Base-by-base conservation (phyloP, 148 eudicot species). In the Talinum fruticosum region DNA sequence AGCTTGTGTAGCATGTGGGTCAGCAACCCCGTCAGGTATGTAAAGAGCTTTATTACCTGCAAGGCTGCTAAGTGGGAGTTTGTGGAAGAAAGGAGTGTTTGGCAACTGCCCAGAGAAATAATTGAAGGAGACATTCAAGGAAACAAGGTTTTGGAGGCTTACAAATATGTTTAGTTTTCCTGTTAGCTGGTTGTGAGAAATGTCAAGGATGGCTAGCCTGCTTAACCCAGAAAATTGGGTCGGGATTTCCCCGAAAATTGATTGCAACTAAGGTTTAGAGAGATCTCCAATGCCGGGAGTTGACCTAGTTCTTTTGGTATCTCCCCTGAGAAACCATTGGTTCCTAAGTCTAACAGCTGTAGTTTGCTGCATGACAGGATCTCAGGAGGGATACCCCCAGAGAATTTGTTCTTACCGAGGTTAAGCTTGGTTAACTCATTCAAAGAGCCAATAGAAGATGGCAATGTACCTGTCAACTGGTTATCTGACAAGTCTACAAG, bases 31-130 rank as follows among this genome's bases (percentile, higher is more conserved):
- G 7, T 89, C 84, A 35, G 93, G 73, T 13, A 90, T 33, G 79
- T 82, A 87, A 8, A 95, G 85, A 65, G 78, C 86, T 65, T 69
- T 79, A 81, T 95, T 95, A 15, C 99, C 99, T 2, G 83, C 87
- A 30, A 96, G 88, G 78, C 84, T 82, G 67, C 85, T 85, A 59
- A 71, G 71, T 6, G 99, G 99, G 33, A 96, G 99, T 24, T 88
- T 89, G 15, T 78, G 89, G 68, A 96, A 96, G 76, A 96, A 91
- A 0, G 97, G 93, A 10, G 93, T 90, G 80, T 89, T 59, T 1
- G 99, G 99, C 66, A 96, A 79, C 66, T 89, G 86, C 5, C 99
- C 99, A 0, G 93, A 90, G 85, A 96, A 96, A n/a, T 88, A 84
- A 72, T 96, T 96, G 87, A 80, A 88, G 6, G 98, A 96, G 1